Base-by-base conservation (phyloP, 257 asterid species). In the Gentiana straminea region DNA sequence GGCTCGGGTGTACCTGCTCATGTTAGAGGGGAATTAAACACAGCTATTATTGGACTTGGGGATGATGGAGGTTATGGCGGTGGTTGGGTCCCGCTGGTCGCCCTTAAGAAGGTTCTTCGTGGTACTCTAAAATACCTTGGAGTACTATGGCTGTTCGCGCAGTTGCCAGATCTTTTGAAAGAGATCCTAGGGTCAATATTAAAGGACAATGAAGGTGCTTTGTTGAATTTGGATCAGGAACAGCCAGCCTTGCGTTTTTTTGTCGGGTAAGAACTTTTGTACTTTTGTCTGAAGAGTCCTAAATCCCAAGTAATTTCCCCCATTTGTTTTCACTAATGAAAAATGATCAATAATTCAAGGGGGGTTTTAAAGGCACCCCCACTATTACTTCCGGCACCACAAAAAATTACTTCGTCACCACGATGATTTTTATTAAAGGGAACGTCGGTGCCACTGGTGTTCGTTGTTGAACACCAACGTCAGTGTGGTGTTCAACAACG, bases 1-100 rank as follows among this genome's bases (percentile, higher is more conserved):
- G 91, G 83, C 68, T 73, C 91, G 54, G 97, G 91, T 58, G 90
- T 92, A 35, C 99, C 99, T 57, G 94, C 99, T 44, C 95, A 85
- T 64, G 89, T 92, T 58, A 80, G 90, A 69, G 99, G 99, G 61
- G 99, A 92, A 74, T 76, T 92, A 62, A 92, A 92, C 70, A 89
- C 99, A 49, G 99, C 99, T 60, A 92, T 92, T 64, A 88, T 92
- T 70, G 99, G 99, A 15, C 99, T 92, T 62, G 97, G 99, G 44
- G 97, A 92, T 68, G 99, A 92, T 77, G 99, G 99, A 45, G 99
- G 99, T 67, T 92, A 92, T 71, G 99, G 99, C 61, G 99, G 99
- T 60, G 97, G 99, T 63, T 92, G 99, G 99, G 95, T 92, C 61
- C 99, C 97, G 64, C 89, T 88, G 46, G 95, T 84, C 64, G 97